A percentile compares a stretch with the other conserved stretches of the same genome.
Conservation (phyloP, 768 basidiomycete species). For the Lentinula boryana region DNA sequence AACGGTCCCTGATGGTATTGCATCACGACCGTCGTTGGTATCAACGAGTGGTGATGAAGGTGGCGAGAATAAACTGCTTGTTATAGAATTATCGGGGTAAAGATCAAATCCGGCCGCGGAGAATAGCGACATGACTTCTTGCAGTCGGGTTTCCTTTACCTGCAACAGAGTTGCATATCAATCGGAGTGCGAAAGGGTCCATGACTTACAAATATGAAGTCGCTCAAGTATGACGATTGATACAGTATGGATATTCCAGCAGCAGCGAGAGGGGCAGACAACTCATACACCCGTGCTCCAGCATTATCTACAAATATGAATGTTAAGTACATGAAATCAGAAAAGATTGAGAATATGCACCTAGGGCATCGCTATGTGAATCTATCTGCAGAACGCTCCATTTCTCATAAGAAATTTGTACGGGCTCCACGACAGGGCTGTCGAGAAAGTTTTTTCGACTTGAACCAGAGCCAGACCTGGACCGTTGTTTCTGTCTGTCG, state of each 20-base stretch:
- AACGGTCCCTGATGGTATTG: constrained; percentile 26
- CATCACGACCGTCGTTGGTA: constrained; percentile 6
- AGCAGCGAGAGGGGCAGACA: constrained; percentile 70
- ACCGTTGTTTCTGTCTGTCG: constrained; percentile 43
- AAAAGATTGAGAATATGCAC: constrained; percentile 27
- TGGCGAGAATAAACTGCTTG: constrained; percentile 23
- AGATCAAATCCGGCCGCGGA: constrained; percentile 61
- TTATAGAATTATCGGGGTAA: constrained; percentile 37
- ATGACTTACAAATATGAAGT: constrained; percentile 68
- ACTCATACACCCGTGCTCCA: constrained; percentile 67
- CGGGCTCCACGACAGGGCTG: constrained; percentile 32
- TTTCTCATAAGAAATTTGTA: constrained; percentile 66
- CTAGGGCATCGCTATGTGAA: constrained; percentile 66
- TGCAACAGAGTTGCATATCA: constrained; percentile 17
- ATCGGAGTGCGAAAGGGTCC: not conserved
- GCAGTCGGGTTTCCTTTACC: constrained; percentile 64
- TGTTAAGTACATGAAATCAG: constrained; percentile 6
- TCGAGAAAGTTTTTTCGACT: constrained; percentile 17
- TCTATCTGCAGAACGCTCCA: constrained; percentile 83
- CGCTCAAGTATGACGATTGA: constrained; percentile 77
- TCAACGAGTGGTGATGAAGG: constrained; percentile 11
- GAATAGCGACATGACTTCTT: constrained; percentile 57
- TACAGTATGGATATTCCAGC: constrained; percentile 80
- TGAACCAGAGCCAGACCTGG: constrained; percentile 32
- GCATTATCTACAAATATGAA: constrained; percentile 44